Evolutionary conservation across 257 asterid species (phyloP).

Genomic region (Fraxinus americana): DNA sequence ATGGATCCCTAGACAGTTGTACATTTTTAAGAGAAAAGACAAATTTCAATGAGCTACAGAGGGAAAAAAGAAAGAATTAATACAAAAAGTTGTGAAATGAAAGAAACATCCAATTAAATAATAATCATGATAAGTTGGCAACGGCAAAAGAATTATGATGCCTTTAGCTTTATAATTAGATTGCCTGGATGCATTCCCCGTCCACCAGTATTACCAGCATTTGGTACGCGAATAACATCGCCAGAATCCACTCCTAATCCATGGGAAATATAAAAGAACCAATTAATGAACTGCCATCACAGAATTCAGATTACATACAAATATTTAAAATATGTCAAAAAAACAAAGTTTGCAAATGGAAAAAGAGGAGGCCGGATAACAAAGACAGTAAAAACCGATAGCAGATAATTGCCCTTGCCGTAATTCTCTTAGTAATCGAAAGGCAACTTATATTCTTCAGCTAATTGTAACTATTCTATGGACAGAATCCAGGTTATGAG

Average conservation of each 20-base stretch:
- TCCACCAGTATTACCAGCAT: constrained; percentile 82
- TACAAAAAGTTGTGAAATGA: background rate
- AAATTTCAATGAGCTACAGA: background rate
- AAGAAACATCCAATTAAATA: constrained; percentile 7
- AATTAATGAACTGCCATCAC: constrained; percentile 22
- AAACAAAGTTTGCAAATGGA: background rate
- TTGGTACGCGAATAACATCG: constrained; percentile 77
- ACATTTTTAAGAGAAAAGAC: background rate
- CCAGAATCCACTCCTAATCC: constrained; percentile 79
- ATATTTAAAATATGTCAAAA: background rate
- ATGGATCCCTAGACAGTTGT: constrained; percentile 10
- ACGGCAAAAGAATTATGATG: constrained; percentile 22
- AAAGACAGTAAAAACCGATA: background rate
- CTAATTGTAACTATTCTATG: background rate
- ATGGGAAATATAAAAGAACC: constrained; percentile 20
- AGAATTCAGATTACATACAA: background rate
- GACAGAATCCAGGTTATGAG: background rate
- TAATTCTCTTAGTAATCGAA: too few species aligned
- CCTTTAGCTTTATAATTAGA: constrained; percentile 78
- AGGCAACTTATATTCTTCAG: background rate
- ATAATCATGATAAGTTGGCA: background rate
- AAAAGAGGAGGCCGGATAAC: background rate
- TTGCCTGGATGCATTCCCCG: constrained; percentile 67
- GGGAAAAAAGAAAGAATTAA: background rate
- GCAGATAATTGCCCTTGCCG: background rate